Evolutionary conservation across 2,329 filamentous ascomycete species (phyloP), one percentile per base, ranked within the genome.

Genomic region (Cercospora sp.): DNA sequence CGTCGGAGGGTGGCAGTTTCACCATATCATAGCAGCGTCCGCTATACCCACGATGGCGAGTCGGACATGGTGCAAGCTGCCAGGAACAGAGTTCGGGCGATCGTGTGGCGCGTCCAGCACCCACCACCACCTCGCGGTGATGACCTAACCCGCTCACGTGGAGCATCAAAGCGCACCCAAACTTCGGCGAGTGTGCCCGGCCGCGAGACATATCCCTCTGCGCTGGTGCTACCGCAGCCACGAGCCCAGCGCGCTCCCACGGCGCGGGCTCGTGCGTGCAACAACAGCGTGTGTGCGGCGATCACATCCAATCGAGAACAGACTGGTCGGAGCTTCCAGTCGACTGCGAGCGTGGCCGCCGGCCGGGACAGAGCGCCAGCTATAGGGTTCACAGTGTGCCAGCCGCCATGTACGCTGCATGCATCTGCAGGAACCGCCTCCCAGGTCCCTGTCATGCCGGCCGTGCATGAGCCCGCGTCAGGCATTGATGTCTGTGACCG

Each of bases 401-500:
- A 69, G 69, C 70, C 71, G 68, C 61, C 67, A 60, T 67, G 68
- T 40, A 40, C 37, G 37, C 37, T 40, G 65, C 58, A 67, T 68
- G 65, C 68, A 68, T 68, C 68, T 70, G 70, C 71, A 71, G 68
- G 71, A 69, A 71, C 68, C 66, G 65, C 30, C 18, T 65, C 63
- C 68, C 68, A 69, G 51, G 58, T 69, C 70, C 67, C 58, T 69
- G 67, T 71, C 69, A 67, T 51, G 65, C 63, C 64, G 61, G 68
- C 59, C 66, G 63, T 65, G 66, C 70, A 65, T 63, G 67, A 69
- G 65, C 70, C 57, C 68, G 69, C 64, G 65, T 70, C 66, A 70
- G 70, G 70, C 68, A 70, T 72, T 61, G 68, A 67, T 57, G 64
- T 65, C 70, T 71, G 66, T 71, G 68, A 73, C 67, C 69, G 67